Conservation (phyloP, 306 rosid genomes). For the Cucumis sativus region Cucumber_9930_V3 NC_026657.2:21321001-21321500, state of each 20-base stretch:
- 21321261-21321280: conserved; percentile 79
- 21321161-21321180: conserved; percentile 83
- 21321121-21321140: background rate
- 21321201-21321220: conserved; percentile 78
- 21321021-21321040: conserved; percentile 94
- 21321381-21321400: background rate
- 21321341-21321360: background rate
- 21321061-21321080: conserved; percentile 37
- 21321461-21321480: background rate
- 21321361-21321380: background rate
- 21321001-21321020: conserved; percentile 66
- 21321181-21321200: conserved; percentile 92
- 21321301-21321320: background rate
- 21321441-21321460: conserved; percentile 1
- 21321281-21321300: conserved; percentile 78
- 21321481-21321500: conserved; percentile 66
- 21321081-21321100: background rate
- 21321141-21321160: conserved; percentile 93
- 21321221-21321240: conserved; percentile 77
- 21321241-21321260: conserved; percentile 53
- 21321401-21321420: background rate
- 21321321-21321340: background rate
- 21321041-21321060: conserved; percentile 95
- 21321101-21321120: background rate
- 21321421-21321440: conserved; percentile 3